Base-by-base conservation (phyloP, 1,139 yeast species). In the Debaryomycetaceae sp. region DNA sequence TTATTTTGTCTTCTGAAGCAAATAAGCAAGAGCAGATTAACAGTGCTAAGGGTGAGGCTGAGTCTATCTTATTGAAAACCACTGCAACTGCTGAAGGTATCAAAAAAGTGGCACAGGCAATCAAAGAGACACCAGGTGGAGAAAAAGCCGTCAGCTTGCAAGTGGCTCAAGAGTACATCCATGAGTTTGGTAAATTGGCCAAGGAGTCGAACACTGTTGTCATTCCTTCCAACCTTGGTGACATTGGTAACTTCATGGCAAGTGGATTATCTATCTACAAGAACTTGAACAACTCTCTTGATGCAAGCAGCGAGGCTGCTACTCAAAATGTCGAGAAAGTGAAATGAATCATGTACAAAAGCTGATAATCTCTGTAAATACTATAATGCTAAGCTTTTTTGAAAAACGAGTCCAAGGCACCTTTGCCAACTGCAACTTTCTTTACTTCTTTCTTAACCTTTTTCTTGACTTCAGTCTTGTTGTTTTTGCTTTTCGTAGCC, bases 141-240 rank as follows among this genome's bases (percentile, higher is more conserved):
- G 67, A 67, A 42, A 84, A 83, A 38, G 95, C 95, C 4, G 88
- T 87, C 32, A 70, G 82, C 28, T 72, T 87, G 49, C 89, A 83
- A 59, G 82, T 87, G 36, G 95, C 95, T 16, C 92, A 85, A 57
- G 86, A 83, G 55, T 87, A 87, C 58, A 87, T 87, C 44, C 85
- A 81, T 43, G 87, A 91, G 36, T 87, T 87, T 58, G 86, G 87
- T 37, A 81, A 86, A 50, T 70, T 87, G 57, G 95, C 95, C 34
- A 86, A 87, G 68, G 91, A 85, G 59, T 68, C 85, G 34, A 87
- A 85, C 55, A 83, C 94, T 1, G 76, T 87, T 26, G 83, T 87
- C 34, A 73, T 87, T 33, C 95, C 95, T 13, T 78, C 88, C 11
- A 83, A 83, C 43, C 62, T 87, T 58, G 84, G 87, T 46, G 91